A percentile compares a stretch with the other conserved stretches of the same genome.
These are phyloP conservation scores for Daldinia loculata DNA, from an alignment of 495 filamentous ascomycete species.

Conservation along the genomic window DNA sequence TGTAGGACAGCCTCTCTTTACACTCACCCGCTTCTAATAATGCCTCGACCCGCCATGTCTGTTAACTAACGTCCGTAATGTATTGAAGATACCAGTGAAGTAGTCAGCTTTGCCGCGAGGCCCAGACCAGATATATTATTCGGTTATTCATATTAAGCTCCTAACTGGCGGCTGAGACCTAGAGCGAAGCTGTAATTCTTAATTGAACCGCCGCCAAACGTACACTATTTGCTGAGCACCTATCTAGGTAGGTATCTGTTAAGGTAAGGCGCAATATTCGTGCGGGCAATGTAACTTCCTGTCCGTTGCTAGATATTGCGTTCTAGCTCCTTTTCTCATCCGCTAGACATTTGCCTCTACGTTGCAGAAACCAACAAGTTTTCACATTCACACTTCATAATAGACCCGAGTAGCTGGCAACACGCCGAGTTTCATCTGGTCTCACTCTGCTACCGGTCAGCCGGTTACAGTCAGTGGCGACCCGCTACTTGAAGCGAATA, in stretches of 20 bases:
- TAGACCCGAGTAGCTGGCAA: neutral
- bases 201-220: neutral
- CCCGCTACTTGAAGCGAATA: neutral
- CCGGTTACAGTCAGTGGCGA: neutral
- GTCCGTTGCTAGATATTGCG: neutral
- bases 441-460: constrained; percentile 6
- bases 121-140: neutral
- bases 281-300: neutral
- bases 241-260: neutral
- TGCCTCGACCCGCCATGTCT: neutral
- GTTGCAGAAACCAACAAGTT: neutral
- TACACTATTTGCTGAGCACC: neutral
- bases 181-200: neutral
- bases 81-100: neutral
- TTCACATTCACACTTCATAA: neutral
- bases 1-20: neutral
- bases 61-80: neutral
- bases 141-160: neutral
- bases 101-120: neutral
- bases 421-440: constrained; percentile 11
- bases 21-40: neutral
- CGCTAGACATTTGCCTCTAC: neutral
- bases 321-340: neutral
- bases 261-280: neutral
- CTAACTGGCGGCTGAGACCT: neutral